A percentile compares a stretch with the other conserved stretches of the same genome.
Evolutionary conservation across 192 early-diverging fungal species (phyloP).

Genomic region (Spizellomyces punctatus): DNA sequence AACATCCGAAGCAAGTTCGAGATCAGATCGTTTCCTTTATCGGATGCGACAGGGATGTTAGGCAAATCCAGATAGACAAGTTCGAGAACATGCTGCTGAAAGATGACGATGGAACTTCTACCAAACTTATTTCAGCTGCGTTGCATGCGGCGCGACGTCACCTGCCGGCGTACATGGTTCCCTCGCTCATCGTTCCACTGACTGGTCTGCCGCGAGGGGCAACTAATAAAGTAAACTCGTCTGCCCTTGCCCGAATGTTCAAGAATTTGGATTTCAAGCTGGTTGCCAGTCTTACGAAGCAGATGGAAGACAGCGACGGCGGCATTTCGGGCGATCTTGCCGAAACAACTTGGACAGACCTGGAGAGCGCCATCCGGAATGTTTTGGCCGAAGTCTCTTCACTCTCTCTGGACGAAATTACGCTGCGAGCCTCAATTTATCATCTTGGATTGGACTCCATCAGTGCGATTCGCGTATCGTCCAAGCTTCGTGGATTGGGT

Average conservation of each 20-base stretch:
- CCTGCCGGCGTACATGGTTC: slow-evolving; percentile 22
- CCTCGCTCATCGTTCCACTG: slow-evolving; percentile 1
- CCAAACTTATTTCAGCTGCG: not conserved
- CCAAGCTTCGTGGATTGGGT: slow-evolving; percentile 3
- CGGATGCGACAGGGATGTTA: not conserved
- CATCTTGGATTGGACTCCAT: slow-evolving; percentile 27
- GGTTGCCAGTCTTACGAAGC: not conserved
- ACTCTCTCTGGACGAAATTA: slow-evolving; percentile 9
- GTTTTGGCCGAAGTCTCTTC: not conserved
- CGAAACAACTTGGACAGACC: not conserved
- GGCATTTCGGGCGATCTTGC: not conserved
- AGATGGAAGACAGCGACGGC: not conserved
- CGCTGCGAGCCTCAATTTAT: slow-evolving; percentile 7
- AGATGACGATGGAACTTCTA: not conserved
- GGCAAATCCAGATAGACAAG: too few species aligned
- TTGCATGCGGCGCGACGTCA: not conserved
- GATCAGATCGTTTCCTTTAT: slow-evolving; percentile 28
- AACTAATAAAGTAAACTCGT: slow-evolving; percentile 3
- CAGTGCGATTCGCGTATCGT: slow-evolving; percentile 12
- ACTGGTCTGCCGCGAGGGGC: slow-evolving; percentile 9
- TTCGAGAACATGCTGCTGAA: not conserved
- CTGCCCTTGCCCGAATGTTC: not conserved
- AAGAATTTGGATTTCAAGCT: not conserved
- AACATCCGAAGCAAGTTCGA: slow-evolving; percentile 12
- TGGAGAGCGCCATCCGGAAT: slow-evolving; percentile 10